phyloP scores from a whole-genome alignment of 768 basidiomycete species.

The Exidia glandulosa region DNA sequence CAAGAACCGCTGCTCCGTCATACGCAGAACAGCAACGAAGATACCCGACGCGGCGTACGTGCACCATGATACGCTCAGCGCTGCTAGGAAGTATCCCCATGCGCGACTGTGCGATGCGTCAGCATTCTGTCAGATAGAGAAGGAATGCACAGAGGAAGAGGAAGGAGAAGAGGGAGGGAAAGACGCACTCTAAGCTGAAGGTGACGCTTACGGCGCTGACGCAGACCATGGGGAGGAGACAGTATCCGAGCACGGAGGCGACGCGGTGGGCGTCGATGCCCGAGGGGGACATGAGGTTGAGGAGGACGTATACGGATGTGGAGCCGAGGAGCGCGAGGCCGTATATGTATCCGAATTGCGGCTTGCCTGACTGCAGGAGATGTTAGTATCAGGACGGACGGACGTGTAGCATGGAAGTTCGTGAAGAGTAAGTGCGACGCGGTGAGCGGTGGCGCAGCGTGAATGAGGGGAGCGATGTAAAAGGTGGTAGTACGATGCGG shows the following conservation, averaged over 20 bases:
- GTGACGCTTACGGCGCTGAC: conserved; percentile 82
- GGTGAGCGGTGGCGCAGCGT: neutral
- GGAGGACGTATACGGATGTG: conserved; percentile 80
- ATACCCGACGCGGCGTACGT: conserved; percentile 93
- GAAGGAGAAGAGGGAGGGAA: neutral
- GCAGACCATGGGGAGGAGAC: conserved; percentile 92
- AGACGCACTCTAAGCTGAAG: conserved; percentile 77
- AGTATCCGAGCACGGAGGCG: conserved; percentile 92
- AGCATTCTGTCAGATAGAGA: conserved; percentile 7
- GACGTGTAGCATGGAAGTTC: no score
- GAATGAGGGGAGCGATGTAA: no score
- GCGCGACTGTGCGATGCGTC: conserved; percentile 64
- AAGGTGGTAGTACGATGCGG: conserved; percentile 5
- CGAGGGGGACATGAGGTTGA: conserved; percentile 93
- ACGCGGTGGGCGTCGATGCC: conserved; percentile 94
- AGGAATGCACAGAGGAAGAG: conserved; percentile 1
- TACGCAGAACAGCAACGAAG: conserved; percentile 87
- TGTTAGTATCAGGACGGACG: neutral
- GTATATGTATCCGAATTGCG: conserved; percentile 98
- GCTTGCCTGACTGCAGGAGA: conserved; percentile 76
- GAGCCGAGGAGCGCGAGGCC: conserved; percentile 95
- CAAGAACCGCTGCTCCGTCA: conserved; percentile 89
- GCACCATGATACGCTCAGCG: conserved; percentile 87
- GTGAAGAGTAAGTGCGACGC: no score
- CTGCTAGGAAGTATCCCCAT: conserved; percentile 75